Conservation (phyloP, 202 grass and related monocot species). For the Digitaria exilis region DNA sequence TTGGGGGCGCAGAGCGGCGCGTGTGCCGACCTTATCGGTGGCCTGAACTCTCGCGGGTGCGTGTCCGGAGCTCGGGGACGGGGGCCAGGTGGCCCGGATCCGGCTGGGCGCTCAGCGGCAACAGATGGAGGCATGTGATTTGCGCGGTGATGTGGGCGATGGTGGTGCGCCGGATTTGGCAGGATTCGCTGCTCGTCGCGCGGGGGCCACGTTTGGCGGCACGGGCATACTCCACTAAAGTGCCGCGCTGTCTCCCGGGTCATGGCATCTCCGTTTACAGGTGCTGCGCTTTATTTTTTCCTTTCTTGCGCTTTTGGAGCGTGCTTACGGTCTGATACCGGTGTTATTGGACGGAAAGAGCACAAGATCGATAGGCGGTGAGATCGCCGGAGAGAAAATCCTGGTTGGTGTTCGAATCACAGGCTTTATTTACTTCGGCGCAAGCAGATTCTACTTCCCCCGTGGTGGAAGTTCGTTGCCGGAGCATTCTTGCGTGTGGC, state of each 20-base stretch:
- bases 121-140: conserved; percentile 49
- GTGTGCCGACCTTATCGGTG: conserved; percentile 16
- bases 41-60: too few species aligned
- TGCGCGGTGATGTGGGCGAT: conserved; percentile 33
- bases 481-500: too few species aligned
- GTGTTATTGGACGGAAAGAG: background rate
- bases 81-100: background rate
- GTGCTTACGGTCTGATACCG: background rate
- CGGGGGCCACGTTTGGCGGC: conserved; percentile 37
- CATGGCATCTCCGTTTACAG: conserved; percentile 26
- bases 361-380: background rate
- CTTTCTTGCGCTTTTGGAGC: background rate
- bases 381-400: background rate
- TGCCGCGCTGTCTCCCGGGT: conserved; percentile 14
- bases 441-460: too few species aligned
- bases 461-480: too few species aligned
- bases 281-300: background rate
- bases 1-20: background rate
- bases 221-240: conserved; percentile 3
- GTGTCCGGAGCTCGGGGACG: background rate
- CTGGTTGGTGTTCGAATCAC: background rate
- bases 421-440: background rate
- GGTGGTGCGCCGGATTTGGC: background rate
- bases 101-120: background rate
- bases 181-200: conserved; percentile 41